Conservation (phyloP, 306 rosid genomes). For the Comarum palustre region DNA sequence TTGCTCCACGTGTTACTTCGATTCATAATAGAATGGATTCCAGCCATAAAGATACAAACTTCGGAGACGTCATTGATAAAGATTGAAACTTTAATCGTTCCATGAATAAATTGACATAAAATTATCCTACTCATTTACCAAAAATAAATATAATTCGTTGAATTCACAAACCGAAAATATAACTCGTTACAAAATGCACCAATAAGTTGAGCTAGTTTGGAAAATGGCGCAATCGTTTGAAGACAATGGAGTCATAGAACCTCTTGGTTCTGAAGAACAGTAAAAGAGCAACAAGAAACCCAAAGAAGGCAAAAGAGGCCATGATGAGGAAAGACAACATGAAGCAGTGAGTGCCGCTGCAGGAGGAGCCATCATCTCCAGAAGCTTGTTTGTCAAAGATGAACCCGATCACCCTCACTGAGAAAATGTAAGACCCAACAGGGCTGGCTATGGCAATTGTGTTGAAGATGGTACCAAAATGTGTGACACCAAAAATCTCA, state of each 20-base stretch:
- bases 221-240: conserved; percentile 43
- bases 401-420: conserved; percentile 71
- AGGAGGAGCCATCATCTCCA: conserved; percentile 25
- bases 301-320: conserved; percentile 55
- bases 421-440: conserved; percentile 78
- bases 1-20: not conserved
- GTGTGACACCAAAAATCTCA: conserved; percentile 74
- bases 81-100: not conserved
- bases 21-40: not conserved
- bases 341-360: conserved; percentile 71
- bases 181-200: not conserved
- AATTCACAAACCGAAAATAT: not conserved
- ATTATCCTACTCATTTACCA: not conserved
- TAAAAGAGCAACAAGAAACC: conserved; percentile 53
- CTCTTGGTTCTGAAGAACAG: conserved; percentile 62
- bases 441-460: conserved; percentile 76
- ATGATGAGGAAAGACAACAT: conserved; percentile 63
- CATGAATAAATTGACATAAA: not conserved
- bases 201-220: not conserved
- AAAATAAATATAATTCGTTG: not conserved
- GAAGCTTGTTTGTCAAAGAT: conserved; percentile 63
- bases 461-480: conserved; percentile 89
- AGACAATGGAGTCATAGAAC: conserved; percentile 50
- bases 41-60: not conserved
- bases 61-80: not conserved